Percentiles rank a stretch among this genome's conserved stretches.
phyloP scores from a whole-genome alignment of 306 rosid genomes.

The Castanea sativa region DNA sequence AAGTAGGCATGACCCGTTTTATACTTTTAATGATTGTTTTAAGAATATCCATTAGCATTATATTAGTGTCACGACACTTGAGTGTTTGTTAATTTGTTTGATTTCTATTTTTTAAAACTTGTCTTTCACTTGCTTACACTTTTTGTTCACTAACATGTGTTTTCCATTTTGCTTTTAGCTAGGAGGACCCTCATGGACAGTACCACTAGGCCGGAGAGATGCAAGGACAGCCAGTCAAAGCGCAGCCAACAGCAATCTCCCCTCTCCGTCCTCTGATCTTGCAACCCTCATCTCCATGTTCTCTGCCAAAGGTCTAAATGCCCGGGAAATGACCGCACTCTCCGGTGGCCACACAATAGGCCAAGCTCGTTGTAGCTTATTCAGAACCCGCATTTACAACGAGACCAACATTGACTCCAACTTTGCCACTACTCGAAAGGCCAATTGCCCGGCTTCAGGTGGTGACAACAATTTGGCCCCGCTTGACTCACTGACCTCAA shows the following conservation, averaged over 20 bases:
- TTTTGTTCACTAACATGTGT: neutral
- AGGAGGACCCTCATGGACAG: constrained; percentile 74
- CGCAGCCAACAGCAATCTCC: constrained; percentile 56
- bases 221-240: constrained; percentile 68
- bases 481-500: constrained; percentile 35
- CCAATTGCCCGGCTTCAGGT: constrained; percentile 50
- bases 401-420: constrained; percentile 52
- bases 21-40: too few relatives aligned
- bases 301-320: constrained; percentile 33
- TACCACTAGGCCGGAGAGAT: constrained; percentile 67
- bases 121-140: neutral
- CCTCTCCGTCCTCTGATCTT: constrained; percentile 50
- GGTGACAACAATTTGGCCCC: constrained; percentile 64
- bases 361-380: constrained; percentile 40
- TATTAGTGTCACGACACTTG: too few relatives aligned
- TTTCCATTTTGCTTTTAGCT: constrained; percentile 31
- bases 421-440: constrained; percentile 42
- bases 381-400: constrained; percentile 62
- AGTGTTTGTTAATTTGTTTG: too few relatives aligned
- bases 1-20: too few relatives aligned
- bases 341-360: constrained; percentile 81
- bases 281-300: constrained; percentile 45
- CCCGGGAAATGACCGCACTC: constrained; percentile 57
- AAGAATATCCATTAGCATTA: too few relatives aligned
- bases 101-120: neutral